Conservation (phyloP, 768 basidiomycete species). For the Podaxis carcinomalis region DNA sequence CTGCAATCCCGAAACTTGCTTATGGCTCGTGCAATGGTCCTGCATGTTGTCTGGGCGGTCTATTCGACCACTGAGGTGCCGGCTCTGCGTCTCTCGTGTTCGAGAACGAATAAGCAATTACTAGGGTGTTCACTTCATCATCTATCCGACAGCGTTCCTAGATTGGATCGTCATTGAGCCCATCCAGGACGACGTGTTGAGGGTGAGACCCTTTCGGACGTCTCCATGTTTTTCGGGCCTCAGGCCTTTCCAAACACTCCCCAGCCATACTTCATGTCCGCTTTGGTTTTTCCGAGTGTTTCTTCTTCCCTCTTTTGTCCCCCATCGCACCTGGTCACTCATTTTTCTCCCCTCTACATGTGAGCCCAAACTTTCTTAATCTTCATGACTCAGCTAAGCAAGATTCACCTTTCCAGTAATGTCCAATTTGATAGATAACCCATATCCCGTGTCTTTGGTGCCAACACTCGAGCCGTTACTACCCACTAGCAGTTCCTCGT, state of each 20-base stretch:
- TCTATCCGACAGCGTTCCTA: neutral
- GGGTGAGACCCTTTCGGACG: conserved; percentile 3
- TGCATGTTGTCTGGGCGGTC: too few species aligned
- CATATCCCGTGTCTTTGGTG: neutral
- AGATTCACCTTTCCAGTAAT: neutral
- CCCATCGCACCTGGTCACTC: neutral
- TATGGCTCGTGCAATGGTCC: neutral
- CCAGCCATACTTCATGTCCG: neutral
- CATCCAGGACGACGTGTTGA: neutral
- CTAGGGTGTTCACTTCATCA: neutral
- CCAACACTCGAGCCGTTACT: neutral
- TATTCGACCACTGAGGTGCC: neutral
- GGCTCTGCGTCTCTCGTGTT: too few species aligned
- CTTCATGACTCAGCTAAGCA: neutral
- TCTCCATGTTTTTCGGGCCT: neutral
- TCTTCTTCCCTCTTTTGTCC: neutral
- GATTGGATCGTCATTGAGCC: conserved; percentile 4
- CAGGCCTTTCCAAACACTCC: neutral
- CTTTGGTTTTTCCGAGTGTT: neutral
- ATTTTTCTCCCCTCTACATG: neutral
- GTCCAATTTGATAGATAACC: neutral
- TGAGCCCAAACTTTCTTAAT: neutral
- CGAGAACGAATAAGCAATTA: neutral
- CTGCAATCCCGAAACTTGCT: neutral
- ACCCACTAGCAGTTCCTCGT: neutral